phyloP scores from a whole-genome alignment of 352 stramenopile species.

The Globisporangium barbulae region DNA sequence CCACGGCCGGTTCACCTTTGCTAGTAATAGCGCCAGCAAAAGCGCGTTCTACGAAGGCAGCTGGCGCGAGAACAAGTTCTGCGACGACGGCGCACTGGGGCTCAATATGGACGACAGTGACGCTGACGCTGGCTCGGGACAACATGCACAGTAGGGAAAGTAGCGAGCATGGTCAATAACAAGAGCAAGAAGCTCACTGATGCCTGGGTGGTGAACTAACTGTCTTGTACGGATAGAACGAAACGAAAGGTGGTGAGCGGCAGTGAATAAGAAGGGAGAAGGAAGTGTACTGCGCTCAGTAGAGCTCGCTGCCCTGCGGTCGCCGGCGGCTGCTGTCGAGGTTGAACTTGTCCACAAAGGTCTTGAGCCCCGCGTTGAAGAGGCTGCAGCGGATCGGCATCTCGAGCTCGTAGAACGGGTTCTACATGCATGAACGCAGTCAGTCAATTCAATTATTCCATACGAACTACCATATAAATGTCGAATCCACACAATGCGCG shows the following conservation, averaged over 20 bases:
- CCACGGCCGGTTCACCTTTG: constrained; percentile 65
- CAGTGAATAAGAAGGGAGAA: not conserved
- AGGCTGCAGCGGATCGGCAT: constrained; percentile 94
- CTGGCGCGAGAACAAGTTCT: constrained; percentile 76
- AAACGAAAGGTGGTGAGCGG: not conserved
- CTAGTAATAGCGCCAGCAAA: constrained; percentile 10
- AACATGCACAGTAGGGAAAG: not conserved
- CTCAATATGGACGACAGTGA: constrained; percentile 33
- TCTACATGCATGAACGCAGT: constrained; percentile 34
- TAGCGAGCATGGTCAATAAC: not conserved
- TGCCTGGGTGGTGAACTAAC: not conserved
- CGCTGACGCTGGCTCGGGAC: not conserved
- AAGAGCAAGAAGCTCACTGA: not conserved
- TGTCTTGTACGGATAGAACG: not conserved
- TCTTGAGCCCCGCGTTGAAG: constrained; percentile 88
- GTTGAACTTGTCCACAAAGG: constrained; percentile 87
- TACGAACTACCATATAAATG: not conserved
- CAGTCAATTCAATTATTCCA: not conserved
- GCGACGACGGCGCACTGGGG: constrained; percentile 64
- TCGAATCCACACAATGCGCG: not conserved
- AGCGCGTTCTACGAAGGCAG: constrained; percentile 77
- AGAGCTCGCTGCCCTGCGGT: constrained; percentile 38
- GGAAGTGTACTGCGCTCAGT: constrained; percentile 17
- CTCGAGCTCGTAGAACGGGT: constrained; percentile 95
- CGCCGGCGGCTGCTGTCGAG: constrained; percentile 53